Evolutionary conservation across 2,329 filamentous ascomycete species (phyloP).

Genomic region (Trichoderma lentiforme): DNA sequence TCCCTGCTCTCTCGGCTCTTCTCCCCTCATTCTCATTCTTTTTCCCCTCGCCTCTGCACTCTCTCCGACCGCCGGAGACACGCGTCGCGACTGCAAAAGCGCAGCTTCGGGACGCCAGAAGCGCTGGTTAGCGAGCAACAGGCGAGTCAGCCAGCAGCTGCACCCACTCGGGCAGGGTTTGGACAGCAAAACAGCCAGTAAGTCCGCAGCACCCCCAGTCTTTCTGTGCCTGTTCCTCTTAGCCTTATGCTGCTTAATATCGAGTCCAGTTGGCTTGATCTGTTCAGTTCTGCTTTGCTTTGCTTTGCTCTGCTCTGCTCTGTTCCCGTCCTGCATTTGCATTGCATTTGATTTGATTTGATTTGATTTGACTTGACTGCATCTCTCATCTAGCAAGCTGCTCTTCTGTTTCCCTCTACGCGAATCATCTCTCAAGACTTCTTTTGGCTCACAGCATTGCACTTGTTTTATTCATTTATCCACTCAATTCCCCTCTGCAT

Average conservation of each 20-base stretch:
- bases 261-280: conserved; percentile 16
- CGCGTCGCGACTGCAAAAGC: conserved; percentile 13
- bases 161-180: conserved; percentile 15
- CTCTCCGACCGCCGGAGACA: not conserved
- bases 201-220: conserved; percentile 14
- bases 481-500: not conserved
- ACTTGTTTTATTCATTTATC: not conserved
- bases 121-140: conserved; percentile 14
- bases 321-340: not conserved
- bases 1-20: not conserved
- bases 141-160: conserved; percentile 13
- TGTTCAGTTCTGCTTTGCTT: not conserved
- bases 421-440: not conserved
- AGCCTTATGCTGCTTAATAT: conserved; percentile 14
- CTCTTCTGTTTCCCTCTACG: not conserved
- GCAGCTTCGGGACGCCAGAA: not conserved
- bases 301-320: too few species aligned
- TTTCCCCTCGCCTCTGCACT: not conserved
- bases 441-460: not conserved
- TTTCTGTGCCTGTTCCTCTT: conserved; percentile 5
- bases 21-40: not conserved
- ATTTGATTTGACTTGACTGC: not conserved
- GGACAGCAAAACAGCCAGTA: conserved; percentile 4
- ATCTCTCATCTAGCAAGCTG: not conserved
- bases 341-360: not conserved